Evolutionary conservation across 2,329 filamentous ascomycete species (phyloP), one percentile per base, ranked within the genome.

Genomic region (Cylindrodendrum hubeiense): DNA sequence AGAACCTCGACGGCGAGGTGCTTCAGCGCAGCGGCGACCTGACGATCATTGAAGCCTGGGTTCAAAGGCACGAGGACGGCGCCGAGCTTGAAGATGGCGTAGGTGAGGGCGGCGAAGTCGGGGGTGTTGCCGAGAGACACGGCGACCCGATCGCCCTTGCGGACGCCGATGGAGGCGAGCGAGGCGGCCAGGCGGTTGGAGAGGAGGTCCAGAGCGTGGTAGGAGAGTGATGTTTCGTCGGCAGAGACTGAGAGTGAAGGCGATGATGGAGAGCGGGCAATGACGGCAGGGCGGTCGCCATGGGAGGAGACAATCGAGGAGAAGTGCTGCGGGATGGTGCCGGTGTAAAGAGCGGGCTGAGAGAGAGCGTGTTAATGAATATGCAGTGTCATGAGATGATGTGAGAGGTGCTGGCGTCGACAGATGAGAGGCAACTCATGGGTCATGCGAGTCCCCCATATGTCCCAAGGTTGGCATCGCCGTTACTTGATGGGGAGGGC

Each of bases 21-120:
- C 9, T 86, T 86, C 28, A 98, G 83, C 0, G 95, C 95, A 3
- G 93, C 87, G 5, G 89, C 84, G 9, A 98, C 89, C 82, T 98
- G 96, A 5, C 83, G 79, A 4, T 89, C 85, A 71, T 94, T 97
- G 84, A 98, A 98, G 2, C 89, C 91, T 21, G 95, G 95, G 78
- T 99, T 98, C 24, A 98, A 82, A 0, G 95, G 96, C n/a, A 97
- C 95, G 67, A 98, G 84, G 54, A 98, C 89, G 24, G 93, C 95
- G n/a, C 96, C 96, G 10, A 98, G 86, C 80, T 98, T 98, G 84
- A 95, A 97, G 59, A 96, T 79, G 1, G 95, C 95, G 80, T 98
- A 98, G 6, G 92, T 95, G 21, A 96, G 86, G 53, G 91, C 90
- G 3, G 93, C 93, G 77, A 93, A 95, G 79, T 97, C 94, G 71